Evolutionary conservation across 2,329 filamentous ascomycete species (phyloP).

Genomic region (Cladophialophora exuberans): DNA sequence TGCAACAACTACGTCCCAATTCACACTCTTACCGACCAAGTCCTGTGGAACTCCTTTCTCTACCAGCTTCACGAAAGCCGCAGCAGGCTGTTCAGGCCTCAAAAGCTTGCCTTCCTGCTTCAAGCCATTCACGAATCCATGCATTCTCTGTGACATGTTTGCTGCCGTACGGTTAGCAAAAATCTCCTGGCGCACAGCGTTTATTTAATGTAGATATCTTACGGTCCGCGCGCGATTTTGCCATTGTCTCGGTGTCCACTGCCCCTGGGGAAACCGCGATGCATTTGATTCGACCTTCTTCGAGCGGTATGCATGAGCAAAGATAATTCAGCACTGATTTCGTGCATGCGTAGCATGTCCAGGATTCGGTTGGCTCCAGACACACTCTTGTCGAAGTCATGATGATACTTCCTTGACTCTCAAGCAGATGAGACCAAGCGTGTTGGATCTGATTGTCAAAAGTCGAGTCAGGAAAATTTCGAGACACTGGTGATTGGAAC

Average conservation of each 20-base stretch:
- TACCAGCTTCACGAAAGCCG: neutral
- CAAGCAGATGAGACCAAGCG: neutral
- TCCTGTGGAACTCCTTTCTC: neutral
- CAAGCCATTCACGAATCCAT: neutral
- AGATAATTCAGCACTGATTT: conserved; percentile 1
- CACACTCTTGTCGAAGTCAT: neutral
- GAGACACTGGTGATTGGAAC: neutral
- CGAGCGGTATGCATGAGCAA: neutral
- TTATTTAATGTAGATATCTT: neutral
- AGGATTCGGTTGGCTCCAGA: neutral
- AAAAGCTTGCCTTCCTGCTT: neutral
- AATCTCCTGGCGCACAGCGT: too few relatives aligned
- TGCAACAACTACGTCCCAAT: neutral
- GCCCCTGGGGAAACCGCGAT: neutral
- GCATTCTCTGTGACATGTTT: neutral
- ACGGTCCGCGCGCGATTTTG: neutral
- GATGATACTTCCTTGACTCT: neutral
- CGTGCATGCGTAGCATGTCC: neutral
- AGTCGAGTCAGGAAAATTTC: neutral
- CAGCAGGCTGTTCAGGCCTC: neutral
- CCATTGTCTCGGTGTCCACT: neutral
- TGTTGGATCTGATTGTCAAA: conserved; percentile 1
- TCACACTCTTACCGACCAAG: neutral
- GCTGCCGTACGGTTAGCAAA: neutral
- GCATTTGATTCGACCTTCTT: neutral